Percentiles rank a stretch among this genome's conserved stretches.
phyloP scores from a whole-genome alignment of 257 asterid species.

The Rauvolfia tetraphylla region DNA sequence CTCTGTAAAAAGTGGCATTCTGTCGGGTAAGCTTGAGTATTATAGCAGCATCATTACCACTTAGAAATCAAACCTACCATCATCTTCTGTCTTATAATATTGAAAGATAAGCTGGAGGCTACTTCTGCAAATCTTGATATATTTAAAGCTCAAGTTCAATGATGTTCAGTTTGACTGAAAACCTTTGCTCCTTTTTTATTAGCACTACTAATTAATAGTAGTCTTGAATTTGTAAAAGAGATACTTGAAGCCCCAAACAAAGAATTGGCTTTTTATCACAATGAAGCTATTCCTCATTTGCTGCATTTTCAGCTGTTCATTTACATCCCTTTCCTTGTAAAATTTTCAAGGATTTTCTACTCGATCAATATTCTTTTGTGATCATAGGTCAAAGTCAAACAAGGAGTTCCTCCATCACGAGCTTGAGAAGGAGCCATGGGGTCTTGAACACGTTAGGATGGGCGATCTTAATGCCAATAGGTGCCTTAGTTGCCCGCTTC shows the following conservation, averaged over 20 bases:
- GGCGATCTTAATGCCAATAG: conserved; percentile 77
- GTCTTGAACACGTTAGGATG: conserved; percentile 78
- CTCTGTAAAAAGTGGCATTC: neutral
- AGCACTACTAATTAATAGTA: neutral
- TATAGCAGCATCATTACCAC: conserved; percentile 5
- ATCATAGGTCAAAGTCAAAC: conserved; percentile 52
- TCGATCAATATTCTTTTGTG: neutral
- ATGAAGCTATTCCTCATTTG: neutral
- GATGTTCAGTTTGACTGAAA: neutral
- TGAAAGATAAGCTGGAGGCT: neutral
- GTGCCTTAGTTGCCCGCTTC: conserved; percentile 74
- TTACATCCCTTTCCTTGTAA: neutral
- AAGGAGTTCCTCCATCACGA: conserved; percentile 26
- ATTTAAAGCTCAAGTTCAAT: neutral
- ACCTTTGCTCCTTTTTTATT: neutral
- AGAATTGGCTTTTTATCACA: too few relatives aligned
- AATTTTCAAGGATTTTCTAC: neutral
- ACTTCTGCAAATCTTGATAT: neutral
- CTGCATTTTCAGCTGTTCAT: neutral
- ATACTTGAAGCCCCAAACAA: neutral
- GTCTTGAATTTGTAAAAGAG: neutral
- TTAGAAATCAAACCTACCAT: conserved; percentile 8
- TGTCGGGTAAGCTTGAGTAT: neutral
- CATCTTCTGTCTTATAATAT: neutral
- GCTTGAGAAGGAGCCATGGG: conserved; percentile 66